phyloP scores from a whole-genome alignment of 2,329 filamentous ascomycete species.

The Cercospora sesami region DNA sequence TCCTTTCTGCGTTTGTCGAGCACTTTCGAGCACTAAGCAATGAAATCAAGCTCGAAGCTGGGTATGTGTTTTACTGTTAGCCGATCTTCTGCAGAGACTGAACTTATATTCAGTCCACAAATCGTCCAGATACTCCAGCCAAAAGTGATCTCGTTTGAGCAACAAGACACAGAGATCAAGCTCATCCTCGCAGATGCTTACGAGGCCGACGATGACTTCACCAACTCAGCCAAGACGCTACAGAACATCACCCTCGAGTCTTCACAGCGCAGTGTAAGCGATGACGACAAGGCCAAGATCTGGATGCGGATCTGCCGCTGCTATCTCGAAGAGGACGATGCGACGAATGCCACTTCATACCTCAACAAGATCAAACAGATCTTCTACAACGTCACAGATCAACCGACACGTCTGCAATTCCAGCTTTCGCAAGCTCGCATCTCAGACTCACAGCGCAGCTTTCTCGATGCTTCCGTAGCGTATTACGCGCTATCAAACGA shows the following conservation, averaged over 20 bases:
- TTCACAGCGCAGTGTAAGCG: conserved; percentile 78
- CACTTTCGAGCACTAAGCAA: conserved; percentile 63
- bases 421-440: conserved; percentile 90
- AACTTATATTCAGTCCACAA: conserved; percentile 48
- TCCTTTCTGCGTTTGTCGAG: conserved; percentile 67
- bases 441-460: conserved; percentile 83
- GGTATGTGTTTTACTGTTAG: background rate
- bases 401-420: conserved; percentile 77
- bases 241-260: conserved; percentile 85
- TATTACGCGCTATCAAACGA: conserved; percentile 87
- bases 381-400: conserved; percentile 74
- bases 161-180: conserved; percentile 77
- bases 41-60: conserved; percentile 72
- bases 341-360: conserved; percentile 78
- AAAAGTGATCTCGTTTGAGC: conserved; percentile 73
- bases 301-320: conserved; percentile 95
- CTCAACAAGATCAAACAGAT: conserved; percentile 95
- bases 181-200: conserved; percentile 80
- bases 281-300: conserved; percentile 76
- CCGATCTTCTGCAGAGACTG: too few relatives aligned
- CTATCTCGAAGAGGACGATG: conserved; percentile 92
- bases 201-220: conserved; percentile 78
- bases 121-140: conserved; percentile 67
- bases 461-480: conserved; percentile 80
- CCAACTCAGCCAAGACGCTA: conserved; percentile 72